Evolutionary conservation across 306 rosid species (phyloP).

Genomic region (Delonix regia): DNA sequence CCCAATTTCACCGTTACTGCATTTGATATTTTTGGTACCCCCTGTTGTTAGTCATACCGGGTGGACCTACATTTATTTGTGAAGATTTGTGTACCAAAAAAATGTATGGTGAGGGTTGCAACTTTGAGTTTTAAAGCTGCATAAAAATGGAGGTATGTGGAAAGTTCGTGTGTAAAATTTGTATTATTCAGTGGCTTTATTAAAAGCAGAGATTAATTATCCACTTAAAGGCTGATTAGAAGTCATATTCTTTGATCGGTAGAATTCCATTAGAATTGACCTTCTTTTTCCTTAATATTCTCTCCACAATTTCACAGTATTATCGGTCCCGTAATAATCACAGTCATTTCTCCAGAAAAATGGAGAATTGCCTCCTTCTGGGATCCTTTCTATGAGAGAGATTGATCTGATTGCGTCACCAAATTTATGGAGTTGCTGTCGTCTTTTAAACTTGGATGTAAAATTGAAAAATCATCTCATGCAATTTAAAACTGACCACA

Average conservation of each 20-base stretch:
- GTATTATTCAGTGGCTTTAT: not conserved
- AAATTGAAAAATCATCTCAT: too few relatives aligned
- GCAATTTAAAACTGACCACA: too few relatives aligned
- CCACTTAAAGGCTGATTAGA: not conserved
- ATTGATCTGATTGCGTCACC: not conserved
- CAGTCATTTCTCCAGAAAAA: not conserved
- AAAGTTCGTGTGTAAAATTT: not conserved
- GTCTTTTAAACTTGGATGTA: too few relatives aligned
- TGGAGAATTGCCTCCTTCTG: not conserved
- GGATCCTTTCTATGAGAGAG: too few relatives aligned
- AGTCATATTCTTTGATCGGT: not conserved
- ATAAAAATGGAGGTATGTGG: not conserved
- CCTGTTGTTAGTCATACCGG: not conserved
- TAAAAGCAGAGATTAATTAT: not conserved
- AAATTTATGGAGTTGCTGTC: too few relatives aligned
- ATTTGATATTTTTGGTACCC: too few relatives aligned
- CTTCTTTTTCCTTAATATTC: not conserved
- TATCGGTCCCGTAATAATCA: not conserved
- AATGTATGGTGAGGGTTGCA: conserved; percentile 7
- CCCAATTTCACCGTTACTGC: too few relatives aligned
- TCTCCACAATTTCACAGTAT: not conserved
- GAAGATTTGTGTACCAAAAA: not conserved
- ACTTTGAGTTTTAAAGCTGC: not conserved
- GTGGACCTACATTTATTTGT: not conserved
- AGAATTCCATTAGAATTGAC: not conserved